Evolutionary conservation across 2,329 filamentous ascomycete species (phyloP), one percentile per base, ranked within the genome.

Genomic region (Simplicillium sp.): DNA sequence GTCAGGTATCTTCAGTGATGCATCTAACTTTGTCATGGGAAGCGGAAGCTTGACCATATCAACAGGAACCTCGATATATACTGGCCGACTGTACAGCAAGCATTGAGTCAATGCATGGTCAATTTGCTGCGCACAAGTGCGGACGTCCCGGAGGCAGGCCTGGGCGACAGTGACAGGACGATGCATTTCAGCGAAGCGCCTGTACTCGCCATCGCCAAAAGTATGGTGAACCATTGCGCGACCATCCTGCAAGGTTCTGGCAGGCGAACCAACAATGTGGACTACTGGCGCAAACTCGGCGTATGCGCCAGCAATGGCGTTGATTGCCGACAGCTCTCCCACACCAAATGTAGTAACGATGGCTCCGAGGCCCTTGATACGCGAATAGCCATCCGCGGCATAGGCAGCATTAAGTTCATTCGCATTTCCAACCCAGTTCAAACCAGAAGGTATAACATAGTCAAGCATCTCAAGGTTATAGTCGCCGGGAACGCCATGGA

Each of bases 341-440:
- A 80, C 76, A 4, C 75, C 77, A 49, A 77, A 77, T 0, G 76
- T 78, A 1, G 77, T 80, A 28, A 80, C 59, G 7, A 77, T 50
- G 29, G 63, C 65, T 6, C 60, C 58, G 7, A 71, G 55, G 6
- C 70, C 69, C 46, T 74, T 75, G 44, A 75, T 64, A 11, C 75
- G 60, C 3, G 70, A 66, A 47, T 80, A 80, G 2, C 72, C 75
- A 46, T 80, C 75, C 3, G 71, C 70, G 1, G 73, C 71, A 44
- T 77, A 77, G 3, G 63, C 71, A 3, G 70, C 70, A 46, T 77
- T 77, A 37, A 79, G 65, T 53, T 79, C 75, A 48, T 78, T 79
- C 40, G 67, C 63, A 45, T 71, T 77, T 44, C 73, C 73, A 11
- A 72, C 65, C 64, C 64, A 68, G 12, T 47, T 48, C 14, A 67